phyloP scores from a whole-genome alignment of 2,329 filamentous ascomycete genomes.

The Penicillium olsonii region DNA sequence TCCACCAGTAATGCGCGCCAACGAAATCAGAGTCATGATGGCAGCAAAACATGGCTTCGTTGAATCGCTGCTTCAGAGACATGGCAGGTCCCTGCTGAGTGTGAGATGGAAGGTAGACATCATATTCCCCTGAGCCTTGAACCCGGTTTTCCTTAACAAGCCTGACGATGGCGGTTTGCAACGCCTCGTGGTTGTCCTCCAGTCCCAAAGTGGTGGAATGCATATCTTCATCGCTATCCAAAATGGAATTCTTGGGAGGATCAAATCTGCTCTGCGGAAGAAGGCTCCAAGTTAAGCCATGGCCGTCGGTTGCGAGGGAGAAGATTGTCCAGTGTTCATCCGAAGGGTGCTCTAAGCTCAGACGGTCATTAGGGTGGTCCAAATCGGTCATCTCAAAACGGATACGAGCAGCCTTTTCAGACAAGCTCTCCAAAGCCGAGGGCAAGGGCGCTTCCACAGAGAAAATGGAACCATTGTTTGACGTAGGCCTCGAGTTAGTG shows the following conservation, averaged over 20 bases:
- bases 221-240: constrained; percentile 51
- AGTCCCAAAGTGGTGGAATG: constrained; percentile 55
- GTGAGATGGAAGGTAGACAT: constrained; percentile 1
- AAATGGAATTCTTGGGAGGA: constrained; percentile 62
- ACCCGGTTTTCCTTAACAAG: constrained; percentile 82
- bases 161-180: constrained; percentile 78
- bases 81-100: constrained; percentile 10
- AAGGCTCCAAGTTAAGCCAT: constrained; percentile 67
- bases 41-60: constrained; percentile 74
- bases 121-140: constrained; percentile 55
- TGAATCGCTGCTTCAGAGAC: constrained; percentile 45
- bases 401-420: constrained; percentile 40
- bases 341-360: constrained; percentile 72
- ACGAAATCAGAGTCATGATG: constrained; percentile 80
- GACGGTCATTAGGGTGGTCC: constrained; percentile 43
- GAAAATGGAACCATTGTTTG: constrained; percentile 31
- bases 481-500: constrained; percentile 24
- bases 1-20: constrained; percentile 81
- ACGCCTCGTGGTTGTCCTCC: constrained; percentile 76
- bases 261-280: constrained; percentile 53
- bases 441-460: constrained; percentile 34
- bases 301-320: constrained; percentile 74
- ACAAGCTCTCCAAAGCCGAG: constrained; percentile 26
- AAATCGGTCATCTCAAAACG: constrained; percentile 44
- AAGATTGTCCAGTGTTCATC: constrained; percentile 81